phyloP scores from a whole-genome alignment of 2,329 filamentous ascomycete species.

The Dichotomopilus funicola region DNA sequence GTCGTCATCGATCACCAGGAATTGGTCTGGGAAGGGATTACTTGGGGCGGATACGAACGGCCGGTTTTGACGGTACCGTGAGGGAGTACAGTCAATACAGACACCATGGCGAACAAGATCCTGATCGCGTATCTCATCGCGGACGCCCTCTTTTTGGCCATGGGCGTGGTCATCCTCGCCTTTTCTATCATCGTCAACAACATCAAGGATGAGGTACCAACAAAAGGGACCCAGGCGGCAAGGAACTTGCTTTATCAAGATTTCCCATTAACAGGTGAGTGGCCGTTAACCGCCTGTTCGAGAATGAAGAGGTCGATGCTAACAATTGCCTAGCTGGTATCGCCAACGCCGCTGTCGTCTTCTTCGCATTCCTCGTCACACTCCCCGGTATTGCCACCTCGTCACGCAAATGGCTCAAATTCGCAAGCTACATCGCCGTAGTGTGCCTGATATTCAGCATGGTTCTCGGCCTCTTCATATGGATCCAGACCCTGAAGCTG shows the following conservation, averaged over 20 bases:
- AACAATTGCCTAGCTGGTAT: slow-evolving; percentile 49
- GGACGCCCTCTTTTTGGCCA: slow-evolving; percentile 46
- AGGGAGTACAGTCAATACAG: neutral
- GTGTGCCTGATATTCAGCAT: slow-evolving; percentile 58
- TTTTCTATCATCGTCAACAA: slow-evolving; percentile 49
- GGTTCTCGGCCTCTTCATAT: slow-evolving; percentile 59
- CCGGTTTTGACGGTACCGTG: neutral
- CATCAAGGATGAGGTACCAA: slow-evolving; percentile 37
- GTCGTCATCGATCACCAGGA: slow-evolving; percentile 8
- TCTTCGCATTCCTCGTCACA: slow-evolving; percentile 62
- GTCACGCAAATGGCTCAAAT: slow-evolving; percentile 62
- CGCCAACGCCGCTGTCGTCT: slow-evolving; percentile 64
- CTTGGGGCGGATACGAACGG: neutral
- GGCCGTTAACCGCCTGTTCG: neutral
- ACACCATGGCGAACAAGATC: slow-evolving; percentile 49
- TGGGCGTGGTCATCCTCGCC: slow-evolving; percentile 48
- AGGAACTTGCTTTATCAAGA: slow-evolving; percentile 46
- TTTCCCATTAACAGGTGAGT: slow-evolving; percentile 45
- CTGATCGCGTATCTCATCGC: slow-evolving; percentile 42
- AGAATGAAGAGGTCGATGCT: slow-evolving; percentile 9
- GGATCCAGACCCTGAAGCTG: slow-evolving; percentile 66
- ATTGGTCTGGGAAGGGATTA: neutral
- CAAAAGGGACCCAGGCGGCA: slow-evolving; percentile 42
- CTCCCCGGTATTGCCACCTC: slow-evolving; percentile 66
- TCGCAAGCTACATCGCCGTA: slow-evolving; percentile 59